Evolutionary conservation across 352 stramenopile species (phyloP).

Genomic region (Phytophthora boehmeriae): DNA sequence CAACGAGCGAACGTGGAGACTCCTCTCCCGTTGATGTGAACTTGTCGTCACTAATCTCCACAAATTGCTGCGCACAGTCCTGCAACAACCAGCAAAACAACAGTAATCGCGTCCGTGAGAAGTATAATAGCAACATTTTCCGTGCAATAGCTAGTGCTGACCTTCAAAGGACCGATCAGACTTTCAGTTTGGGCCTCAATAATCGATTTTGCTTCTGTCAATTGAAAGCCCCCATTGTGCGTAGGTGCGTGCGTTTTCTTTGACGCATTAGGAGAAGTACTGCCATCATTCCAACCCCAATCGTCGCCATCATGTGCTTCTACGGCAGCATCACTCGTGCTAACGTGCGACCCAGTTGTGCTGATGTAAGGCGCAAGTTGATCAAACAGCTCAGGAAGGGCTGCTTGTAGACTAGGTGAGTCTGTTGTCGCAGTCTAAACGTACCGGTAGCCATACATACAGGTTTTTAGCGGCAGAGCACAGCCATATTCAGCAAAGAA

Average conservation of each 20-base stretch:
- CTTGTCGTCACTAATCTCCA: conserved; percentile 38
- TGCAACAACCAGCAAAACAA: conserved; percentile 15
- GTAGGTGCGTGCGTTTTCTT: conserved; percentile 3
- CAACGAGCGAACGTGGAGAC: conserved; percentile 41
- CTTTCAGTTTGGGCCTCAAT: conserved; percentile 51
- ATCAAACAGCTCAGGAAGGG: conserved; percentile 41
- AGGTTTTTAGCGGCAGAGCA: background rate
- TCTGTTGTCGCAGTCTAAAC: conserved; percentile 31
- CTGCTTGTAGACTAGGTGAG: conserved; percentile 24
- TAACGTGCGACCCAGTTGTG: conserved; percentile 6
- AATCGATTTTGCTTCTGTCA: conserved; percentile 33
- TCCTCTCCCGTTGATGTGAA: conserved; percentile 12
- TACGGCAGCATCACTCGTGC: background rate
- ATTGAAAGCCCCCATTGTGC: conserved; percentile 28
- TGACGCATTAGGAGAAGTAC: conserved; percentile 16
- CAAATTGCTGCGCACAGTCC: conserved; percentile 72
- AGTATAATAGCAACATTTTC: background rate
- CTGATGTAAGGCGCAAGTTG: conserved; percentile 37
- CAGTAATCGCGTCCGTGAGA: conserved; percentile 10
- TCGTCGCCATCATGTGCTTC: conserved; percentile 52
- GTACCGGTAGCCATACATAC: background rate
- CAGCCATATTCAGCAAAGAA: background rate
- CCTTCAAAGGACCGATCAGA: conserved; percentile 54
- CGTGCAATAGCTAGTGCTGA: conserved; percentile 17
- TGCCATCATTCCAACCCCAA: conserved; percentile 69